These are phyloP conservation scores for Zoysia japonica DNA, from an alignment of 176 grass and related monocot species.

Conservation along the genomic window DNA sequence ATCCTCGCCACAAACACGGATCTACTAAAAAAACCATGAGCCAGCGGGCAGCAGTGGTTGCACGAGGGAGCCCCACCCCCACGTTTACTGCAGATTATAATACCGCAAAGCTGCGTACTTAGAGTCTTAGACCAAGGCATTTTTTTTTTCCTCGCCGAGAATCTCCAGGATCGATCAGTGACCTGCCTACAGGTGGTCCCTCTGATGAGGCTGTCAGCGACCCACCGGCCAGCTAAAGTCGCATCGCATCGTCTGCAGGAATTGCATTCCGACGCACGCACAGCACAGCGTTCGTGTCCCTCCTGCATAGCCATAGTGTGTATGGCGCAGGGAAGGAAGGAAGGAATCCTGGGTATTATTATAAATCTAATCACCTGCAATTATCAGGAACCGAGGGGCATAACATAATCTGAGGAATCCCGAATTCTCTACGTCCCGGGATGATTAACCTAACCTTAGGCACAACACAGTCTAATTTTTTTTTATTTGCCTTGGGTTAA, in stretches of 20 bases:
- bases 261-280: background rate
- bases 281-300: constrained; percentile 5
- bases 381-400: background rate
- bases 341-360: background rate
- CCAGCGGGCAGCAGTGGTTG: constrained; percentile 15
- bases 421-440: constrained; percentile 31
- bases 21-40: constrained; percentile 11
- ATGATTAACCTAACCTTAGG: constrained; percentile 30
- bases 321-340: background rate
- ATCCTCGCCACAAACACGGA: constrained; percentile 17
- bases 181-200: constrained; percentile 11
- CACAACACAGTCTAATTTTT: too few relatives aligned
- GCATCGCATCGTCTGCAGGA: constrained; percentile 3
- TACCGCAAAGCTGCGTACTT: constrained; percentile 12
- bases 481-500: too few relatives aligned
- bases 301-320: background rate
- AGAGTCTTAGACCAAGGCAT: background rate
- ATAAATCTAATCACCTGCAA: background rate
- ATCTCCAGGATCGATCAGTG: constrained; percentile 16
- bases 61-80: constrained; percentile 1
- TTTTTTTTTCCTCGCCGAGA: background rate
- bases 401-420: too few relatives aligned
- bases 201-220: constrained; percentile 7
- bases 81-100: constrained; percentile 9
- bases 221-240: constrained; percentile 1